A percentile compares a stretch with the other conserved stretches of the same genome.
phyloP scores from a whole-genome alignment of 1,284 basidiomycete species.

The Phellopilus nigrolimitatus region DNA sequence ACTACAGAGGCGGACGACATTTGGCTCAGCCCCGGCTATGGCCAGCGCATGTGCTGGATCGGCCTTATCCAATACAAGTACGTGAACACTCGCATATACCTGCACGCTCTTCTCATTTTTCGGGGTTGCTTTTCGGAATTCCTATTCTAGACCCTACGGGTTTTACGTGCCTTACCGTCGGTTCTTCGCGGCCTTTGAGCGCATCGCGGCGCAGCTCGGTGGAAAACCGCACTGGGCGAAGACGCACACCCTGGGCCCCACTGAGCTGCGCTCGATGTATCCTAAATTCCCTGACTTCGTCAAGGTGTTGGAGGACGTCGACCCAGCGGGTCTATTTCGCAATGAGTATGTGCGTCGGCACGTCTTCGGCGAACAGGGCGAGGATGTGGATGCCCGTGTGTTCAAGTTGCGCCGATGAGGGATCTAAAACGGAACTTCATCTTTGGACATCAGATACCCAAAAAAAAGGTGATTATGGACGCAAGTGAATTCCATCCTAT shows the following conservation, averaged over 20 bases:
- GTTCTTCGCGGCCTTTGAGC: conserved; percentile 80
- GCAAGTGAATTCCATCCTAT: too few species aligned
- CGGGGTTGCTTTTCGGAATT: background rate
- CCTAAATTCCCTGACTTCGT: conserved; percentile 83
- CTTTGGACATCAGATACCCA: background rate
- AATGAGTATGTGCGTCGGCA: conserved; percentile 78
- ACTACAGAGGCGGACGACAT: conserved; percentile 89
- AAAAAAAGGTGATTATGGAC: too few species aligned
- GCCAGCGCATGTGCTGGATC: conserved; percentile 84
- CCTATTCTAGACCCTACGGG: conserved; percentile 73
- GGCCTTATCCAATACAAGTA: conserved; percentile 95
- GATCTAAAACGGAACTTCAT: background rate
- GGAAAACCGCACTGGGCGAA: conserved; percentile 99
- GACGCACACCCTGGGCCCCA: conserved; percentile 74
- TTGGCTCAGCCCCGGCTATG: conserved; percentile 87
- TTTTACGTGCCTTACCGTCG: conserved; percentile 81
- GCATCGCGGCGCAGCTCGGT: conserved; percentile 64
- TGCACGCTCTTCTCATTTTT: background rate
- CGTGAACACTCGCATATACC: conserved; percentile 29
- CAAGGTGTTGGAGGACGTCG: conserved; percentile 63
- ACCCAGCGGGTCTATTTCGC: conserved; percentile 78
- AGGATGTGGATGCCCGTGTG: conserved; percentile 44
- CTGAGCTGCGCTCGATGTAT: conserved; percentile 66
- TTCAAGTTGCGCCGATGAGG: conserved; percentile 40
- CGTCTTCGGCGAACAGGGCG: conserved; percentile 50